These are phyloP conservation scores for Lentinula aciculospora DNA, from an alignment of 768 basidiomycete genomes.

Conservation along the genomic window DNA sequence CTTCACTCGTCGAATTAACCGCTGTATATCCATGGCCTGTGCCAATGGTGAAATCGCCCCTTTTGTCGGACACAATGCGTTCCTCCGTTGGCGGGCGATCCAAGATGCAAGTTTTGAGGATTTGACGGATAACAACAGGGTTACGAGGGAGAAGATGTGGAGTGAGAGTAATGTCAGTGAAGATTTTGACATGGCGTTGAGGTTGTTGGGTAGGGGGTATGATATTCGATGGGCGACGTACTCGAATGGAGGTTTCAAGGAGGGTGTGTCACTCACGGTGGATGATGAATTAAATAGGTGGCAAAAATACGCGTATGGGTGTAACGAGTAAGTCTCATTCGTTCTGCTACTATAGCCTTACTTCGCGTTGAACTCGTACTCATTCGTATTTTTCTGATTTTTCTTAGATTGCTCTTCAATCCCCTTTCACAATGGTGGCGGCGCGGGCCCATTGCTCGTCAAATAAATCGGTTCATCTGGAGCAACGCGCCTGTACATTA, in stretches of 20 bases:
- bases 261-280: slow-evolving; percentile 82
- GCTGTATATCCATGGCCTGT: slow-evolving; percentile 66
- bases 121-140: slow-evolving; percentile 44
- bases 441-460: slow-evolving; percentile 70
- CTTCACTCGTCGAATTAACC: slow-evolving; percentile 79
- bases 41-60: slow-evolving; percentile 81
- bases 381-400: slow-evolving; percentile 24
- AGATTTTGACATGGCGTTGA: slow-evolving; percentile 67
- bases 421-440: slow-evolving; percentile 73
- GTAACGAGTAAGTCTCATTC: slow-evolving; percentile 49
- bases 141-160: slow-evolving; percentile 58
- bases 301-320: slow-evolving; percentile 74
- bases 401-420: slow-evolving; percentile 67
- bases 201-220: slow-evolving; percentile 58
- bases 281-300: slow-evolving; percentile 89
- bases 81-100: slow-evolving; percentile 79
- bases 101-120: slow-evolving; percentile 80
- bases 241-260: slow-evolving; percentile 80
- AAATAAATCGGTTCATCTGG: slow-evolving; percentile 76
- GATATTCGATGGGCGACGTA: slow-evolving; percentile 80
- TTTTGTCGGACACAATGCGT: slow-evolving; percentile 85
- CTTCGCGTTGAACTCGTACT: too few relatives aligned
- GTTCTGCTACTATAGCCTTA: too few relatives aligned
- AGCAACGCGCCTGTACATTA: slow-evolving; percentile 71
- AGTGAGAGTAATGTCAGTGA: slow-evolving; percentile 34